phyloP scores from a whole-genome alignment of 495 filamentous ascomycete species.

The Penicillium manginii region DNA sequence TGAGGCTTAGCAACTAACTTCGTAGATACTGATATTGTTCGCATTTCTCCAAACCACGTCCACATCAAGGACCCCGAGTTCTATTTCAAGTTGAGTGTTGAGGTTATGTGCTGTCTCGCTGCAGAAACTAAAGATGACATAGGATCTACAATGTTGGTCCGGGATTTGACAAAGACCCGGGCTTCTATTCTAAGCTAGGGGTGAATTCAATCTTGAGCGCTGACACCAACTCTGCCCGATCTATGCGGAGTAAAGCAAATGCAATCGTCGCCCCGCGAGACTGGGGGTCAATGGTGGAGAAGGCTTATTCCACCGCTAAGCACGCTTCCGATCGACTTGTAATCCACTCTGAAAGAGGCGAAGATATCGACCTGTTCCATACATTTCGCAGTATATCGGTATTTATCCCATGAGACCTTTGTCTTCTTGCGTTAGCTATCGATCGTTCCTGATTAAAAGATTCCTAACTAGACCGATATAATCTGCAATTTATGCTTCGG shows the following conservation, averaged over 20 bases:
- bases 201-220: slow-evolving; percentile 1
- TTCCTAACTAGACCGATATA: neutral
- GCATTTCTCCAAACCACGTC: neutral
- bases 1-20: neutral
- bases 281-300: neutral
- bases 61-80: slow-evolving; percentile 4
- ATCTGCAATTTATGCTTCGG: slow-evolving; percentile 2
- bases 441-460: neutral
- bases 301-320: neutral
- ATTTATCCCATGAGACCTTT: neutral
- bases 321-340: neutral
- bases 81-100: neutral
- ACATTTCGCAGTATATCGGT: slow-evolving; percentile 2
- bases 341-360: neutral
- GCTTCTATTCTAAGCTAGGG: neutral
- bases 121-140: neutral
- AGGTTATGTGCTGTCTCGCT: neutral
- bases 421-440: neutral
- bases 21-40: slow-evolving; percentile 1
- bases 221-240: neutral
- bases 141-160: neutral
- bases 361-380: slow-evolving; percentile 2
- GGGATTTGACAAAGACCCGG: slow-evolving; percentile 1
- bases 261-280: neutral
- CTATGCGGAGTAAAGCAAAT: neutral